These are phyloP conservation scores for Persicaria tinctoria DNA, from an alignment of 148 eudicot genomes.

Conservation along the genomic window DNA sequence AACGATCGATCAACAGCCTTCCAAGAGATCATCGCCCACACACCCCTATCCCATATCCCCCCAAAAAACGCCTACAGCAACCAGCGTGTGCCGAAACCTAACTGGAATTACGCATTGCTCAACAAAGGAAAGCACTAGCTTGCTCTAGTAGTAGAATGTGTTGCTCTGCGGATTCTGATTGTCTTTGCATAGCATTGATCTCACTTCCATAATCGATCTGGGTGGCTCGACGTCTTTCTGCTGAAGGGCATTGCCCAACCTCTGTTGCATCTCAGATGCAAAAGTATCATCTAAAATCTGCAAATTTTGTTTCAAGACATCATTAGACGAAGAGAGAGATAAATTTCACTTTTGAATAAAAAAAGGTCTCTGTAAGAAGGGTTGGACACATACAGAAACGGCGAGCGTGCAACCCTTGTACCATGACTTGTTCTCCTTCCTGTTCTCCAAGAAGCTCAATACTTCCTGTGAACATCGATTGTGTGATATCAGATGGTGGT, in stretches of 20 bases:
- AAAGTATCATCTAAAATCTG: slow-evolving; percentile 79
- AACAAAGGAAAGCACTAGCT: background rate
- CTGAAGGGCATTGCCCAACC: slow-evolving; percentile 60
- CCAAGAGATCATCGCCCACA: background rate
- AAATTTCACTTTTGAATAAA: background rate
- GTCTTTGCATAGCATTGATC: slow-evolving; percentile 69
- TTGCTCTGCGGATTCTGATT: slow-evolving; percentile 38
- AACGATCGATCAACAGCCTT: background rate
- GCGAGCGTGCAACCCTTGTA: slow-evolving; percentile 68
- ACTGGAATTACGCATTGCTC: background rate
- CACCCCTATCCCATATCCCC: background rate
- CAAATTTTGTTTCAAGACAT: background rate
- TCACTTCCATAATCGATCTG: slow-evolving; percentile 56
- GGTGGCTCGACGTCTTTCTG: slow-evolving; percentile 80
- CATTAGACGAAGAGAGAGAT: background rate
- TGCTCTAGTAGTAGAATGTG: slow-evolving; percentile 40
- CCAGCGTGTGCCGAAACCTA: background rate
- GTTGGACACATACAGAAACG: slow-evolving; percentile 54
- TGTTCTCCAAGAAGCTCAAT: slow-evolving; percentile 67
- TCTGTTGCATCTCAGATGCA: slow-evolving; percentile 76
- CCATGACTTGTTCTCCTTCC: slow-evolving; percentile 84
- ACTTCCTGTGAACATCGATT: slow-evolving; percentile 43
- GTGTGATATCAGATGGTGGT: background rate
- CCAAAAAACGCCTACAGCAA: background rate
- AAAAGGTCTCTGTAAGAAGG: background rate